A percentile compares a stretch with the other conserved stretches of the same genome.
These are phyloP conservation scores for Pleurotus sapidus DNA, from an alignment of 768 basidiomycete genomes.

Conservation along the genomic window DNA sequence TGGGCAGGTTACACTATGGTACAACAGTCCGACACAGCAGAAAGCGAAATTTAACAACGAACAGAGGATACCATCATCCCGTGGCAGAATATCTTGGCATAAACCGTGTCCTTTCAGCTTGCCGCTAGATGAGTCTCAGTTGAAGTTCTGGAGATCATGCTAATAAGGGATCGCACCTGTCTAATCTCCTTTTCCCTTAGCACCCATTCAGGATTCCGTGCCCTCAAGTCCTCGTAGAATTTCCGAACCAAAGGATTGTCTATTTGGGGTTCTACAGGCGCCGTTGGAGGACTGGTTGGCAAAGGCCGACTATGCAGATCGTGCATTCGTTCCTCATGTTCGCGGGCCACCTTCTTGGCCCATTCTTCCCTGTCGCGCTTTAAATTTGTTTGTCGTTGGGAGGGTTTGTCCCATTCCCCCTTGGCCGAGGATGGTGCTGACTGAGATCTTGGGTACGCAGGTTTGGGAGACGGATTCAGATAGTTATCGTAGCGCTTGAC, in stretches of 20 bases:
- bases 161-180: constrained; percentile 34
- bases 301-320: constrained; percentile 21
- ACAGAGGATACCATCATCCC: neutral
- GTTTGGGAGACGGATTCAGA: neutral
- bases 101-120: constrained; percentile 10
- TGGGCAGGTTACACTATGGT: neutral
- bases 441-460: neutral
- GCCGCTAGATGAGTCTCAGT: constrained; percentile 2
- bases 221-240: constrained; percentile 52
- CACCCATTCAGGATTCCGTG: constrained; percentile 62
- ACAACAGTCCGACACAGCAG: neutral
- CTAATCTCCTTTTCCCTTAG: constrained; percentile 48
- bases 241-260: constrained; percentile 45
- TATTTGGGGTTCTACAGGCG: constrained; percentile 38
- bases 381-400: constrained; percentile 37
- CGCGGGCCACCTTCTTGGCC: constrained; percentile 47
- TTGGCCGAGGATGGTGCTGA: neutral
- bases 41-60: neutral
- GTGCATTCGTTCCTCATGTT: constrained; percentile 48
- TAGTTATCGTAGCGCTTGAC: constrained; percentile 1
- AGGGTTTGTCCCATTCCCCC: constrained; percentile 22
- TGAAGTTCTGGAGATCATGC: neutral
- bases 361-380: constrained; percentile 52
- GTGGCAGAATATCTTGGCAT: constrained; percentile 3
- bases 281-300: constrained; percentile 11